Base-by-base conservation (phyloP, 108 stramenopile genomes). In the Chaetoceros muelleri region DNA sequence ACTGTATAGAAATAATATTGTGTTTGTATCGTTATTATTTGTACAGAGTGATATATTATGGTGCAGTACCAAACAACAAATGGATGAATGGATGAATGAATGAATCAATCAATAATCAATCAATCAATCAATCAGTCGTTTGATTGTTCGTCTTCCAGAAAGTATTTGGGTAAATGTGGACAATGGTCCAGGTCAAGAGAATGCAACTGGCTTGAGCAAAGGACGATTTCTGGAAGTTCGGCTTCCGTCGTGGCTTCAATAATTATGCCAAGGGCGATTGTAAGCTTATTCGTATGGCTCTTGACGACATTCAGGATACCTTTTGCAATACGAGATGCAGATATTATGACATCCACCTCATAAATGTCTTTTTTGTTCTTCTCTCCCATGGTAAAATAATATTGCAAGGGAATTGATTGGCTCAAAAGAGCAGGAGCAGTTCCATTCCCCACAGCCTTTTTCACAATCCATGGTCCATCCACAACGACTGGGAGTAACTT, bases 401-500 rank as follows among this genome's bases (percentile, higher is more conserved):
- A 94, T 55, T 94, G 86, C 40, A 89, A 66, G 19, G 92, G 92
- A 53, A 94, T 83, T 20, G 82, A 87, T 58, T 87, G 81, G 13
- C 92, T 87, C 20, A 94, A 45, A 58, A 91, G 60, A 19, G 93
- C 89, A 19, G 93, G 89, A 25, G 89, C 69, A 17, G 80, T 88
- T 10, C 92, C 92, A 26, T 85, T 84, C 7, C 92, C 93, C 16
- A 94, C 89, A 3, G 89, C 89, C 44, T 81, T 82, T 55, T 78
- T 70, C 24, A 90, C 89, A 66, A 94, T 89, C 93, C 93, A 94
- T 28, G 87, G 87, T 3, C 93, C 93, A 46, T 94, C 88, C 19
- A 88, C 75, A 24, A 91, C 86, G 23, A 91, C 80, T 0, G 93
- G 89, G 2, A 94, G 65, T 26, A 94, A 54, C 64, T 94, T 94